These are phyloP conservation scores for Juglanconis juglandina DNA, from an alignment of 2,329 filamentous ascomycete genomes.

Conservation along the genomic window DNA sequence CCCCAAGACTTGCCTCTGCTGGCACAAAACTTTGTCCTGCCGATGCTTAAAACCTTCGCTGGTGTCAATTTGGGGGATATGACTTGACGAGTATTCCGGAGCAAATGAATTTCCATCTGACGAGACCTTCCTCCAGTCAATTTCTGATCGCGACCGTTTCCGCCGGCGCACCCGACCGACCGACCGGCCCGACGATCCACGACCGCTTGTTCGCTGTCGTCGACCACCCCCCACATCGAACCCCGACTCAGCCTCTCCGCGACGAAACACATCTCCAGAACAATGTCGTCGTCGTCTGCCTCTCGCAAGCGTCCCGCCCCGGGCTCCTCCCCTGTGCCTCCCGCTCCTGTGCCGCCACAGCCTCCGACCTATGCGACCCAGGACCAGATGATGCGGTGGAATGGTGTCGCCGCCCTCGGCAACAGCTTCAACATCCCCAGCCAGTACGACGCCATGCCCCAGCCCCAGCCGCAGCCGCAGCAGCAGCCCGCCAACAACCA, in stretches of 20 bases:
- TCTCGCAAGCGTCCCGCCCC: slow-evolving; percentile 71
- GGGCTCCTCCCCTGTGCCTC: slow-evolving; percentile 56
- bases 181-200: neutral
- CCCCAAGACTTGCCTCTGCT: no score
- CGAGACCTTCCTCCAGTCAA: neutral
- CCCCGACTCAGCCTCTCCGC: neutral
- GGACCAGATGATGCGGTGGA: slow-evolving; percentile 48
- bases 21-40: neutral
- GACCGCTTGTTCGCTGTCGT: no score
- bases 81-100: no score
- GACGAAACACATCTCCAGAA: slow-evolving; percentile 17
- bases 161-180: slow-evolving; percentile 1
- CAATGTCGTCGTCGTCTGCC: slow-evolving; percentile 47
- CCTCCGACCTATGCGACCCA: slow-evolving; percentile 47
- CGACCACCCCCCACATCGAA: neutral
- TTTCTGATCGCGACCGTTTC: neutral
- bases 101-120: neutral
- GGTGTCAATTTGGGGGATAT: no score
- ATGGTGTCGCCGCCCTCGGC: slow-evolving; percentile 33
- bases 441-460: slow-evolving; percentile 37
- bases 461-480: slow-evolving; percentile 31
- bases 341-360: slow-evolving; percentile 50
- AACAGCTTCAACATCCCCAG: slow-evolving; percentile 36
- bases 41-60: no score
- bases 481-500: slow-evolving; percentile 21